A percentile compares a stretch with the other conserved stretches of the same genome.
These are phyloP conservation scores for Penicillium malachiteum DNA, from an alignment of 495 filamentous ascomycete species.

Conservation along the genomic window DNA sequence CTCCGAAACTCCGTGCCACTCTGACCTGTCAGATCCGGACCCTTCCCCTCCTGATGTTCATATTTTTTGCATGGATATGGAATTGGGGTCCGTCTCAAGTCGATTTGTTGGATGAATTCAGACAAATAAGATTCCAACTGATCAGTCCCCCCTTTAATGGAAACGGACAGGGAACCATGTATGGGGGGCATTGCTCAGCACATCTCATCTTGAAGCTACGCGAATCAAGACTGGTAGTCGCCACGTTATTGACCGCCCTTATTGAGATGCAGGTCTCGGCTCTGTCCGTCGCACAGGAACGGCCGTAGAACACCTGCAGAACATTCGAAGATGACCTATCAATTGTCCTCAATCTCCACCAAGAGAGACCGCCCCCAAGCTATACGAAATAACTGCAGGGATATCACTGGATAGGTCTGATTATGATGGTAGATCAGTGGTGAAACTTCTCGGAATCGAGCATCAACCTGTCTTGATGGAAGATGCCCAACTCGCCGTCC, in stretches of 20 bases:
- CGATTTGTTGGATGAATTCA: background rate
- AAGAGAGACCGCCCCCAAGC: too few relatives aligned
- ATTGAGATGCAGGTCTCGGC: slow-evolving; percentile 7
- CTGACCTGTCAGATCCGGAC: slow-evolving; percentile 12
- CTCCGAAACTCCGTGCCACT: background rate
- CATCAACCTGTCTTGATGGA: background rate
- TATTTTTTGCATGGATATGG: background rate
- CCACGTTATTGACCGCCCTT: slow-evolving; percentile 38
- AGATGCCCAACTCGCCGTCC: background rate
- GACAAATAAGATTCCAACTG: background rate
- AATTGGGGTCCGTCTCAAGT: background rate
- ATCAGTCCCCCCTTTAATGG: slow-evolving; percentile 2
- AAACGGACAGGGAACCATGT: slow-evolving; percentile 5
- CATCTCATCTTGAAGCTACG: slow-evolving; percentile 17
- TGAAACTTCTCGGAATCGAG: background rate
- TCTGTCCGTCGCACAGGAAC: slow-evolving; percentile 10
- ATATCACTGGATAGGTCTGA: too few relatives aligned
- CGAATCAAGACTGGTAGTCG: slow-evolving; percentile 31
- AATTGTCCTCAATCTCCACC: background rate
- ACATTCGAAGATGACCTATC: slow-evolving; percentile 14
- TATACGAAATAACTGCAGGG: too few relatives aligned
- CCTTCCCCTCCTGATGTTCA: background rate
- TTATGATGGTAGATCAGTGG: too few relatives aligned
- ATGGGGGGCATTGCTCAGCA: background rate
- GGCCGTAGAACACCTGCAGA: slow-evolving; percentile 21